These are phyloP conservation scores for Posidonia australis DNA, from an alignment of 106 monocot species.

Conservation along the genomic window DNA sequence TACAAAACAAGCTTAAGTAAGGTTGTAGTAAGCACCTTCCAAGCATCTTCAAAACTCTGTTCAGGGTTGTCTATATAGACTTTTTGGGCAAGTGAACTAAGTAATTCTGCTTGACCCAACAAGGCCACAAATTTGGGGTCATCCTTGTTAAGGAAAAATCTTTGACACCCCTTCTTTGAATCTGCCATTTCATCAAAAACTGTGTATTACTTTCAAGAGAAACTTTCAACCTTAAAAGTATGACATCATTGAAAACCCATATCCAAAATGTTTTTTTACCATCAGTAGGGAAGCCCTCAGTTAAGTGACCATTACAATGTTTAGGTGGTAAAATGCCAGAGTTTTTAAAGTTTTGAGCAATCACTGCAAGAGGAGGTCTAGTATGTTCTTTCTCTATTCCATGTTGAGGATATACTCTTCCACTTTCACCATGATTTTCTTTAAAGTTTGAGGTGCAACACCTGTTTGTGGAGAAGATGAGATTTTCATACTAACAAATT, in stretches of 20 bases:
- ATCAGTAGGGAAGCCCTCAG: conserved; percentile 1
- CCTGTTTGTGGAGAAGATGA: conserved; percentile 12
- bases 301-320: background rate
- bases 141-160: conserved; percentile 48
- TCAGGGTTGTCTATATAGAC: conserved; percentile 43
- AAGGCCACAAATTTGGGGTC: conserved; percentile 72
- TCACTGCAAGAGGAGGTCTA: conserved; percentile 41
- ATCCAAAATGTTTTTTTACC: conserved; percentile 13
- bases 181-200: conserved; percentile 12
- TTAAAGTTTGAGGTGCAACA: conserved; percentile 13
- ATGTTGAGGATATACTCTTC: conserved; percentile 7
- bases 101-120: conserved; percentile 72
- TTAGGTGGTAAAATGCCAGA: conserved; percentile 5
- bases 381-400: background rate
- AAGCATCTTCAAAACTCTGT: conserved; percentile 63
- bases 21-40: conserved; percentile 50
- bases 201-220: background rate
- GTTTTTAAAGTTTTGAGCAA: conserved; percentile 30
- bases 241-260: background rate
- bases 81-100: conserved; percentile 63
- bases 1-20: no score
- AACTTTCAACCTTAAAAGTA: background rate
- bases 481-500: background rate
- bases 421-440: conserved; percentile 14
- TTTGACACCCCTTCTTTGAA: conserved; percentile 13